Percentiles rank a stretch among this genome's conserved stretches.
Conservation (phyloP, 1,284 basidiomycete genomes). For the Laetiporus sulphureus region DNA sequence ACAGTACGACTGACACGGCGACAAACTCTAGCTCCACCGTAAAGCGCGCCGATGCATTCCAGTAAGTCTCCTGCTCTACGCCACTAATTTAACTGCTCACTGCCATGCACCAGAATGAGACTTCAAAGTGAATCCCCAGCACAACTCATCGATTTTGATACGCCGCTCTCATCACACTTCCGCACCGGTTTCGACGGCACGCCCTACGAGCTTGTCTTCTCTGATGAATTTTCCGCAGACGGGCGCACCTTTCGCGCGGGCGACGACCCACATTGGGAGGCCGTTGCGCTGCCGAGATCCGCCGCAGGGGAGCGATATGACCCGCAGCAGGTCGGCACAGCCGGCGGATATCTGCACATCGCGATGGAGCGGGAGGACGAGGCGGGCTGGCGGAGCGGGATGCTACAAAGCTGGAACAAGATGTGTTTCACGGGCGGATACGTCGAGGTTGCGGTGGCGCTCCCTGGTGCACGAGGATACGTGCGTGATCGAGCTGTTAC, state of each 20-base stretch:
- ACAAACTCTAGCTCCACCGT: too few species aligned
- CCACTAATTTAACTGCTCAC: too few species aligned
- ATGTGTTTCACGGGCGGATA: conserved; percentile 81
- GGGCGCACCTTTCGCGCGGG: conserved; percentile 65
- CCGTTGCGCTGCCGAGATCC: too few species aligned
- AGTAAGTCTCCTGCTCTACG: too few species aligned
- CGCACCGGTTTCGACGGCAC: conserved; percentile 63
- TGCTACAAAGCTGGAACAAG: conserved; percentile 78
- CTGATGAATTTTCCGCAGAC: conserved; percentile 78
- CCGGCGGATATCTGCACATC: background rate
- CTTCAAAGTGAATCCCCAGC: too few species aligned
- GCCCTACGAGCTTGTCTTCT: conserved; percentile 64
- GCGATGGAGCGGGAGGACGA: background rate
- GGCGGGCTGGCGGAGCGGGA: conserved; percentile 65
- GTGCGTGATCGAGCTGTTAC: conserved; percentile 21
- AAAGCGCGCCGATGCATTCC: too few species aligned
- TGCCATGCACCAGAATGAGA: too few species aligned
- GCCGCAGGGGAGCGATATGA: conserved; percentile 89
- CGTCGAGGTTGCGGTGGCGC: conserved; percentile 45
- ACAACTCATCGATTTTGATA: conserved; percentile 59
- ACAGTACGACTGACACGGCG: too few species aligned
- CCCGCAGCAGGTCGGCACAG: conserved; percentile 42
- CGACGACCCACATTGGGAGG: conserved; percentile 75
- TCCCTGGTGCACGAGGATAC: conserved; percentile 32
- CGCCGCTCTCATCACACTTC: conserved; percentile 48